Evolutionary conservation across 2,329 filamentous ascomycete genomes (phyloP).

Genomic region (Metarhizium guizhouense): DNA sequence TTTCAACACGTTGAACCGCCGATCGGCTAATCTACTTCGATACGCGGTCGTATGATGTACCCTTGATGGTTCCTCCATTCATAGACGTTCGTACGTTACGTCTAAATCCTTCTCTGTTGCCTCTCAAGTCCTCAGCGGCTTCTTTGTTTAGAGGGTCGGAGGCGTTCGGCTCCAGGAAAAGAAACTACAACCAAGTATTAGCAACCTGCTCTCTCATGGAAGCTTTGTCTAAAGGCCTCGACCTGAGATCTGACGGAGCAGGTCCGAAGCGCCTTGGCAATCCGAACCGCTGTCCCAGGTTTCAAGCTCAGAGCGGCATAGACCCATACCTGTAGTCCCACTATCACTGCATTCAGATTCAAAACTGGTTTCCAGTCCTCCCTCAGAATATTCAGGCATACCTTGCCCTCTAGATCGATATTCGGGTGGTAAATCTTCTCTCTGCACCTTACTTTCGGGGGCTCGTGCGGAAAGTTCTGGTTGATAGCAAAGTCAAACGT

Average conservation of each 20-base stretch:
- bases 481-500: conserved; percentile 88
- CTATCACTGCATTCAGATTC: conserved; percentile 93
- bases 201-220: background rate
- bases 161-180: conserved; percentile 96
- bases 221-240: background rate
- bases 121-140: conserved; percentile 83
- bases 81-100: conserved; percentile 81
- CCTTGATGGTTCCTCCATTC: conserved; percentile 68
- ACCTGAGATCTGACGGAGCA: background rate
- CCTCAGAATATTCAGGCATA: conserved; percentile 92
- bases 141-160: conserved; percentile 98
- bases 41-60: conserved; percentile 69
- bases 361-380: conserved; percentile 99
- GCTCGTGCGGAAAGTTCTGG: conserved; percentile 93
- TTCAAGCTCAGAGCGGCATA: background rate
- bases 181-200: conserved; percentile 51
- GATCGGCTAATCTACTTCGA: conserved; percentile 43
- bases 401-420: conserved; percentile 95
- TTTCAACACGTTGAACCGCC: background rate
- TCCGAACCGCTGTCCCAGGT: background rate
- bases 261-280: background rate
- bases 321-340: conserved; percentile 69
- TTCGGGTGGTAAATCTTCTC: conserved; percentile 99
- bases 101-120: conserved; percentile 82
- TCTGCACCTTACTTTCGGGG: conserved; percentile 91